phyloP scores from a whole-genome alignment of 345 rosid genomes.

The Syzygium aromaticum region DNA sequence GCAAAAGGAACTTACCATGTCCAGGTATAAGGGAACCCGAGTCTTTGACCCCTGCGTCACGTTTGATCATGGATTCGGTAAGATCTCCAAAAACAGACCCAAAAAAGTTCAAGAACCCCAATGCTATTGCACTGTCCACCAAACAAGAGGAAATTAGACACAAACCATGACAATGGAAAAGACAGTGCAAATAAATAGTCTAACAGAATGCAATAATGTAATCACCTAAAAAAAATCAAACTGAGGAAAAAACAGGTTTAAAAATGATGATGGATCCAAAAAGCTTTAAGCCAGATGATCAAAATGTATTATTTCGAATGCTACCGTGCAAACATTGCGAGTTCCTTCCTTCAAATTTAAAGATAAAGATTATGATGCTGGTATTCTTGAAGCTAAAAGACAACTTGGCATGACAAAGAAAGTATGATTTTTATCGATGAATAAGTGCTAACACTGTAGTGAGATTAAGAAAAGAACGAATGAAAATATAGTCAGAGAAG shows the following conservation, averaged over 20 bases:
- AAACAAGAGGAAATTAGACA: constrained; percentile 1
- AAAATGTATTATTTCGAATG: not conserved
- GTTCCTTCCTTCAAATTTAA: not conserved
- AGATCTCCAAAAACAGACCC: constrained; percentile 95
- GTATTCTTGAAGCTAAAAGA: not conserved
- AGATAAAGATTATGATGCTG: not conserved
- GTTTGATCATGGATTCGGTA: constrained; percentile 92
- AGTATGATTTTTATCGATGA: not conserved
- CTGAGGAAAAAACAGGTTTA: not conserved
- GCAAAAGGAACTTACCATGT: constrained; percentile 43
- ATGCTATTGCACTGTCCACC: constrained; percentile 59
- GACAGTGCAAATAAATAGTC: not conserved
- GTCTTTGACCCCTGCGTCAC: constrained; percentile 97
- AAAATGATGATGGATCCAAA: not conserved
- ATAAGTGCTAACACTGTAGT: not conserved
- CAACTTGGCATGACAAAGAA: not conserved
- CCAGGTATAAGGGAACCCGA: constrained; percentile 96
- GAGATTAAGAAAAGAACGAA: not conserved
- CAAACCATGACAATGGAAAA: not conserved
- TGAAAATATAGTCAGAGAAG: not conserved
- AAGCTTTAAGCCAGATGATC: not conserved
- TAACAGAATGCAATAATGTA: not conserved
- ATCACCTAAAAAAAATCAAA: not conserved
- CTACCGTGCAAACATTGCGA: not conserved
- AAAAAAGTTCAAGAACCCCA: constrained; percentile 76